Evolutionary conservation across 2,329 filamentous ascomycete genomes (phyloP).

Genomic region (Geosmithia flava): DNA sequence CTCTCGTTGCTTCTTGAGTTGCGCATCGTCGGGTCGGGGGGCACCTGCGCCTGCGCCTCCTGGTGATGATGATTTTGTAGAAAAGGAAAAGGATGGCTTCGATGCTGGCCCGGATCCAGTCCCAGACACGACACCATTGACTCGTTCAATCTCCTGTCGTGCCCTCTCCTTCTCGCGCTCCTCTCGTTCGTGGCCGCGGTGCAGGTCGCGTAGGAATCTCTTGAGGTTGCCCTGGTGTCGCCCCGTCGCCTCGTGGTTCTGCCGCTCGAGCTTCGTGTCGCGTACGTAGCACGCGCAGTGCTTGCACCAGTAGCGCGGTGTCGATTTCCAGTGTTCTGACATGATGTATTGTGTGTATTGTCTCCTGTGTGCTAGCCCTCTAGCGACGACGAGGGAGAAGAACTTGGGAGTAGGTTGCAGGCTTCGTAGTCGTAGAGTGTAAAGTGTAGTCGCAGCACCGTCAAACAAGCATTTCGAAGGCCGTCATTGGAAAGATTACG

Average conservation of each 20-base stretch:
- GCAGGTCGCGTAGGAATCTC: slow-evolving; percentile 78
- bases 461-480: background rate
- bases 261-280: slow-evolving; percentile 81
- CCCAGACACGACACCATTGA: slow-evolving; percentile 63
- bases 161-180: slow-evolving; percentile 73
- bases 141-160: slow-evolving; percentile 70
- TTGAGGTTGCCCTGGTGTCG: slow-evolving; percentile 81
- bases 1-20: slow-evolving; percentile 72
- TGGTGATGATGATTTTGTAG: slow-evolving; percentile 1
- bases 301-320: slow-evolving; percentile 97
- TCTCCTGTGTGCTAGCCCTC: background rate
- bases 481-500: background rate
- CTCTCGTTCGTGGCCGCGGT: slow-evolving; percentile 71
- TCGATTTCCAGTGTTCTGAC: slow-evolving; percentile 99
- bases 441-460: background rate
- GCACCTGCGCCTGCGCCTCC: slow-evolving; percentile 3
- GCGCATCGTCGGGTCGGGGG: slow-evolving; percentile 34
- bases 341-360: slow-evolving; percentile 31
- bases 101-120: slow-evolving; percentile 14
- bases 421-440: background rate
- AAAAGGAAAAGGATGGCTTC: background rate
- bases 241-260: slow-evolving; percentile 77
- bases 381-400: background rate
- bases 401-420: background rate
- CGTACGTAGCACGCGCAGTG: slow-evolving; percentile 84